Conservation (phyloP, 176 grass and related monocot genomes). For the Juncus inflexus region DNA sequence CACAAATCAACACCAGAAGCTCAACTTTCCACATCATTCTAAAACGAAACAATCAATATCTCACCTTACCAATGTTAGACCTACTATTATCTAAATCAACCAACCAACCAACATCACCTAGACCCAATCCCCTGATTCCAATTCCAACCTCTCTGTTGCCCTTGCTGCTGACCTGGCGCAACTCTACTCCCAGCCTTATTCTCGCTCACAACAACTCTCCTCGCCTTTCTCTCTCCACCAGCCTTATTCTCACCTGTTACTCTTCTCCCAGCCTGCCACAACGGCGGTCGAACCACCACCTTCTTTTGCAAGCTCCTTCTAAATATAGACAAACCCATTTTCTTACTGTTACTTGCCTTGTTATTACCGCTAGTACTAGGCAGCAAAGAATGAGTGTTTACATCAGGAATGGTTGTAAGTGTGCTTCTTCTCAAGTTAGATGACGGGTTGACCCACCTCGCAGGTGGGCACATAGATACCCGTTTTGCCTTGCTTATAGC, state of each 20-base stretch:
- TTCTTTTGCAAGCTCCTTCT: conserved; percentile 94
- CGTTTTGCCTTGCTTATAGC: conserved; percentile 40
- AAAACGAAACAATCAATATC: too few relatives aligned
- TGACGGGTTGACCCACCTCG: conserved; percentile 45
- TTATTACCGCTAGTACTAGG: conserved; percentile 39
- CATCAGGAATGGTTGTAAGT: conserved; percentile 28
- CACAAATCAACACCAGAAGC: too few relatives aligned
- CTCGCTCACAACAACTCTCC: conserved; percentile 29
- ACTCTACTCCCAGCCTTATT: neutral
- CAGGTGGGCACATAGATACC: conserved; percentile 16
- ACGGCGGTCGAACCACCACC: conserved; percentile 53
- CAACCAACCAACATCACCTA: too few relatives aligned
- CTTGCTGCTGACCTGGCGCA: conserved; percentile 27
- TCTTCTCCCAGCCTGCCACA: conserved; percentile 41
- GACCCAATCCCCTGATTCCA: too few relatives aligned
- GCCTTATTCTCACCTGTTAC: conserved; percentile 14
- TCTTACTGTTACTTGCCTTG: conserved; percentile 30
- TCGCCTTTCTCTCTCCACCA: conserved; percentile 30
- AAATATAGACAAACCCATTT: conserved; percentile 71
- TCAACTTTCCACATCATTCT: too few relatives aligned
- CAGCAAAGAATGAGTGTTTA: conserved; percentile 36
- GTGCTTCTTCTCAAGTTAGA: conserved; percentile 22
- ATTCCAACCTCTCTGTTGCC: conserved; percentile 75
- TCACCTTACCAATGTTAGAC: too few relatives aligned
- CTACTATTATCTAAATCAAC: too few relatives aligned